Percentiles rank a stretch among this genome's conserved stretches.
These are phyloP conservation scores for Artemisia argyi DNA, from an alignment of 129 eudicot species.

Conservation along the genomic window DNA sequence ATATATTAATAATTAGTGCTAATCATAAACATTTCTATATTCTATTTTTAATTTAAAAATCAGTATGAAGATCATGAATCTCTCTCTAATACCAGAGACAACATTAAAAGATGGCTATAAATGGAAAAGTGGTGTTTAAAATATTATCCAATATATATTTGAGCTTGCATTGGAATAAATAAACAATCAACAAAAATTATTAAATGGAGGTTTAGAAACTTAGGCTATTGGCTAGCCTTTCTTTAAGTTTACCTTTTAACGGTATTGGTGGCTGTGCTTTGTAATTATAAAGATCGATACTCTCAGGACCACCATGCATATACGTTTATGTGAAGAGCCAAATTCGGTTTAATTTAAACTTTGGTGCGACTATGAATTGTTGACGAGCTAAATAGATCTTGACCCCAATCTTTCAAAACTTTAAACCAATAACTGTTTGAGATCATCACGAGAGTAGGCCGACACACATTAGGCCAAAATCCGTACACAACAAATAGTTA, in stretches of 20 bases:
- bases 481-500: no score
- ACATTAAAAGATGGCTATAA: slow-evolving; percentile 15
- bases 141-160: background rate
- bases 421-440: no score
- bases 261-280: slow-evolving; percentile 23
- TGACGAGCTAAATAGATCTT: no score
- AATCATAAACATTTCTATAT: background rate
- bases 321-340: background rate
- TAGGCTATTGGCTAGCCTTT: slow-evolving; percentile 28
- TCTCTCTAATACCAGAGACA: slow-evolving; percentile 1
- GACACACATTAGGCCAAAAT: no score
- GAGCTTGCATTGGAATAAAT: background rate
- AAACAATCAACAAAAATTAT: background rate
- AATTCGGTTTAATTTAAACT: no score
- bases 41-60: background rate
- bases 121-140: slow-evolving; percentile 20
- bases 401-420: no score
- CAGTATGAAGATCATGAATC: background rate
- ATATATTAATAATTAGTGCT: background rate
- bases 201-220: slow-evolving; percentile 26
- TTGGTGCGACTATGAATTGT: no score
- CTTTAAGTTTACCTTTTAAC: slow-evolving; percentile 32
- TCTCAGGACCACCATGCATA: slow-evolving; percentile 35
- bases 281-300: slow-evolving; percentile 36
- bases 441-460: no score